Evolutionary conservation across 208 protist species (phyloP), one percentile per base, ranked within the genome.

Genomic region (Trypanosoma rangeli): DNA sequence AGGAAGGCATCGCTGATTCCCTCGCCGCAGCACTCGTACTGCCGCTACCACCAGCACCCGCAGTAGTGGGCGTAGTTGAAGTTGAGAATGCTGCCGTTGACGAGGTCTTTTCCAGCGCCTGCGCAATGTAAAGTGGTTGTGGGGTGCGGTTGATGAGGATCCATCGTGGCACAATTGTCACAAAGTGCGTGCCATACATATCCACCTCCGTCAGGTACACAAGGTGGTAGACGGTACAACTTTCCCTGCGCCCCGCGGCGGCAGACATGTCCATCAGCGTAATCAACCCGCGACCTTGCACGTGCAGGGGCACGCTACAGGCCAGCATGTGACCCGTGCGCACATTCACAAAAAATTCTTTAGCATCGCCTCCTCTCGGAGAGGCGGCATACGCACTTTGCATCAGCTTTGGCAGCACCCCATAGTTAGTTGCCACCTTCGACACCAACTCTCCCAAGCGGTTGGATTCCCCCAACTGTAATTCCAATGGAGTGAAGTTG

Each of bases 81-180:
- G 18, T 35, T 22, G 22, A 24, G 9, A 44, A n/a, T 5, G 44
- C 16, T 13, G 80, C 70, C 13, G 68, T 66, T 59, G 78, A 59
- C 16, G 64, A 54, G 28, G 80, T 2, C 18, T 28, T 16, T 60
- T 69, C 73, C 66, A 84, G 58, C 4, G 83, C 72, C 49, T 83
- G 79, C 4, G 80, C 85, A 10, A 89, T 79, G 70, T 87, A 91
- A 20, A 96, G 70, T 12, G 80, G 73, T 22, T 68, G 71, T 50
- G 65, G 68, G 26, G 73, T 91, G 66, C 87, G 85, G 75, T 97
- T 97, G 20, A 90, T 83, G n/a, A 97, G 26, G 22, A 93, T 70
- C 89, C 92, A 97, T 7, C 89, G 92, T 26, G 89, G 89, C 9
- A 85, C 83, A 61, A 97, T 86, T n/a, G 72, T 82, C 29, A 97